These are phyloP conservation scores for Globisporangium cystogenes DNA, from an alignment of 352 stramenopile species.

Conservation along the genomic window DNA sequence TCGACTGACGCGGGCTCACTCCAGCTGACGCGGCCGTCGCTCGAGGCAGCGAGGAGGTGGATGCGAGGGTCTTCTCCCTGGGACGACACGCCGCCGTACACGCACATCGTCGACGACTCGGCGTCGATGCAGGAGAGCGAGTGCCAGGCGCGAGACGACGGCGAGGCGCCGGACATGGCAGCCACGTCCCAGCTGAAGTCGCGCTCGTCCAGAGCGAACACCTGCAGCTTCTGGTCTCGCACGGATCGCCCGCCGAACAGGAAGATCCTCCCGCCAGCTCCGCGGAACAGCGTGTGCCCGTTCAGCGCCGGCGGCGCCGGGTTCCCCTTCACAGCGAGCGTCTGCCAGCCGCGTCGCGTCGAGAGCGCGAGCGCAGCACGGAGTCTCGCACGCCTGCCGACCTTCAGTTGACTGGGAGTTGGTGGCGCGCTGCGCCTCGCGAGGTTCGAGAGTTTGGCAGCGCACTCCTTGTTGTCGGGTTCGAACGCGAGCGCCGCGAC, in stretches of 20 bases:
- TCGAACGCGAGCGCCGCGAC: conserved; percentile 36
- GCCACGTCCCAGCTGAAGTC: conserved; percentile 51
- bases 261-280: conserved; percentile 17
- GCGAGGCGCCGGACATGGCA: conserved; percentile 14
- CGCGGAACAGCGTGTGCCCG: conserved; percentile 50
- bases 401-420: no score
- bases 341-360: conserved; percentile 38
- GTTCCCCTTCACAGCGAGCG: conserved; percentile 46
- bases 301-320: conserved; percentile 59
- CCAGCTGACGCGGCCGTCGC: conserved; percentile 20
- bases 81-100: conserved; percentile 62
- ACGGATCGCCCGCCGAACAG: conserved; percentile 57
- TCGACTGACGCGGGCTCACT: conserved; percentile 12
- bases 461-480: conserved; percentile 46
- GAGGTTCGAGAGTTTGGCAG: conserved; percentile 29
- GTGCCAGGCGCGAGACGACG: conserved; percentile 59
- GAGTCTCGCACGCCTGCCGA: conserved; percentile 13
- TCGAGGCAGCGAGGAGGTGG: conserved; percentile 21
- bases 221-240: conserved; percentile 40
- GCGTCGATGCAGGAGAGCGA: conserved; percentile 25
- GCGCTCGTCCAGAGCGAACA: conserved; percentile 40
- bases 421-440: not conserved
- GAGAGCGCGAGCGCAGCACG: conserved; percentile 26
- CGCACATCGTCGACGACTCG: conserved; percentile 16
- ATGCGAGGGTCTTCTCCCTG: conserved; percentile 42